phyloP scores from a whole-genome alignment of 352 stramenopile species.

The Phytophthora rubi region DNA sequence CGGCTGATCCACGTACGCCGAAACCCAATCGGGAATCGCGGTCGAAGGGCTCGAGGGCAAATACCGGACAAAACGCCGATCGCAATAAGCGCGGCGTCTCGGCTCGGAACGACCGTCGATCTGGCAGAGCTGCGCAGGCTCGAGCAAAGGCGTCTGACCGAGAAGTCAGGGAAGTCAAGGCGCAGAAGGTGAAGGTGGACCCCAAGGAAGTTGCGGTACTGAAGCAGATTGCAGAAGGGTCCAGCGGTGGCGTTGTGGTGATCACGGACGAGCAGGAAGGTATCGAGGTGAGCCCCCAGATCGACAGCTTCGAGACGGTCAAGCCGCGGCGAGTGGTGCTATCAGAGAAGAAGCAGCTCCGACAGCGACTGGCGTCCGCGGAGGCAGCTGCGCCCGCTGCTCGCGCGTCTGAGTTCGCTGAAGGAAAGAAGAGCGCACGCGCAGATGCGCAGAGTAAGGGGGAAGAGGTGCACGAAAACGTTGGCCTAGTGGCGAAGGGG shows the following conservation, averaged over 20 bases:
- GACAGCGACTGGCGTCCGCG: constrained; percentile 19
- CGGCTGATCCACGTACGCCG: background rate
- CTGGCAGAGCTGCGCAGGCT: constrained; percentile 6
- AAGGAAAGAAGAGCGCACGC: constrained; percentile 15
- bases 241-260: background rate
- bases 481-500: background rate
- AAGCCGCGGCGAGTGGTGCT: constrained; percentile 34
- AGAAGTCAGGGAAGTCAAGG: background rate
- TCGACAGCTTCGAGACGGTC: constrained; percentile 35
- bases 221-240: constrained; percentile 12
- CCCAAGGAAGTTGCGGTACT: background rate
- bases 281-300: constrained; percentile 6
- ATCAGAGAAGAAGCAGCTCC: constrained; percentile 35
- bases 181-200: constrained; percentile 11
- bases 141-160: background rate
- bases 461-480: constrained; percentile 23
- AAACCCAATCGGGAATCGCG: background rate
- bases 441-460: constrained; percentile 28
- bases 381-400: constrained; percentile 7
- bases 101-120: constrained; percentile 4
- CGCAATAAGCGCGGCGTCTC: constrained; percentile 5
- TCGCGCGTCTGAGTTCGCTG: background rate
- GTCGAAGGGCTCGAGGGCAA: background rate
- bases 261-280: constrained; percentile 12
- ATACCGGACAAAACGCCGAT: constrained; percentile 3